A percentile compares a stretch with the other conserved stretches of the same genome.
phyloP scores from a whole-genome alignment of 2,329 filamentous ascomycete genomes.

The Didymella lethalis region DNA sequence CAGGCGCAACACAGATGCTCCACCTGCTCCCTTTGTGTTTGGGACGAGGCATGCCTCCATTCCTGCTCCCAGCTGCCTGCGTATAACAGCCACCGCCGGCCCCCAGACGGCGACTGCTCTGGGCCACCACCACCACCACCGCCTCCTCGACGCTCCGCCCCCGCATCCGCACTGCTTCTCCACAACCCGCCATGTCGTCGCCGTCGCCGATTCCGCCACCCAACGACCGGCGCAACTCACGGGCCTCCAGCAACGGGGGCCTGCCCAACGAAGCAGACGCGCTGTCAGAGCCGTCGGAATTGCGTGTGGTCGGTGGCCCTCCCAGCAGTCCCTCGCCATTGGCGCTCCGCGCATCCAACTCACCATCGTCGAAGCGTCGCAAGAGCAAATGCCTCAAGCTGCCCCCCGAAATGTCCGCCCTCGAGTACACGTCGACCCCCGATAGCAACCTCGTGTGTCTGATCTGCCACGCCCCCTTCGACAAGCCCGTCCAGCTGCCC shows the following conservation, averaged over 20 bases:
- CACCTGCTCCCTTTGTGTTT: conserved; percentile 13
- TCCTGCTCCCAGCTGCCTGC: conserved; percentile 18
- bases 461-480: conserved; percentile 70
- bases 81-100: conserved; percentile 11
- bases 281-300: conserved; percentile 31
- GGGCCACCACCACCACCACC: conserved; percentile 8
- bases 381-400: conserved; percentile 44
- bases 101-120: conserved; percentile 4
- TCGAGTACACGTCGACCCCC: conserved; percentile 65
- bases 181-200: conserved; percentile 42
- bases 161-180: conserved; percentile 11
- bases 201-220: conserved; percentile 48
- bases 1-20: conserved; percentile 19
- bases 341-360: conserved; percentile 50
- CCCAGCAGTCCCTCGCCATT: conserved; percentile 50
- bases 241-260: conserved; percentile 43
- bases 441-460: conserved; percentile 70
- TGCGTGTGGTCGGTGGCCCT: conserved; percentile 50
- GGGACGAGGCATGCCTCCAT: conserved; percentile 17
- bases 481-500: conserved; percentile 64
- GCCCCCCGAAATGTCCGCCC: conserved; percentile 62
- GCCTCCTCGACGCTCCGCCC: neutral
- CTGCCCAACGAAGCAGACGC: conserved; percentile 29
- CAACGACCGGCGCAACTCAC: conserved; percentile 47
- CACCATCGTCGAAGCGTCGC: conserved; percentile 48